Conservation (phyloP, 2,329 filamentous ascomycete species). For the Penicillium polonicum region DNA sequence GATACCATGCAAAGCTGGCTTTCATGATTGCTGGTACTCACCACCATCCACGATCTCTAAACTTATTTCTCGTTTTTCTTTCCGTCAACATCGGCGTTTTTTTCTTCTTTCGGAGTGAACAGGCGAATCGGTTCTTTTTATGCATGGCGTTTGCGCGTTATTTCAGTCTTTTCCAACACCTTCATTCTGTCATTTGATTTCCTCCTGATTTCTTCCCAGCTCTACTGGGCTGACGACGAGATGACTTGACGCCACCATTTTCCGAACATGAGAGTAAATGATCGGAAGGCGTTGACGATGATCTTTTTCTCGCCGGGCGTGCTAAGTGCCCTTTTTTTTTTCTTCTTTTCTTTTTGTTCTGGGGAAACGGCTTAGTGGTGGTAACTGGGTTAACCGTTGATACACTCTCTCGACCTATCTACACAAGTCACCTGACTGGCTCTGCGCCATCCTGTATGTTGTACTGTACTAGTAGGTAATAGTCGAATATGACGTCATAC, state of each 20-base stretch:
- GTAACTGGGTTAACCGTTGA: background rate
- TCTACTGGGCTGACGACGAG: constrained; percentile 17
- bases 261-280: constrained; percentile 16
- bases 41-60: constrained; percentile 14
- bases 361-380: constrained; percentile 16
- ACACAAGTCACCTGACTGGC: constrained; percentile 1
- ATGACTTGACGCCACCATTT: constrained; percentile 23
- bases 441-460: background rate
- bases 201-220: constrained; percentile 9
- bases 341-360: constrained; percentile 10
- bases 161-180: background rate
- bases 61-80: constrained; percentile 7
- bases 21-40: constrained; percentile 7
- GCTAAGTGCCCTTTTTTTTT: constrained; percentile 9
- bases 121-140: constrained; percentile 11
- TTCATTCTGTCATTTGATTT: constrained; percentile 10
- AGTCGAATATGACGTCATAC: constrained; percentile 1
- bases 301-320: constrained; percentile 18
- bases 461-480: background rate
- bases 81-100: constrained; percentile 11
- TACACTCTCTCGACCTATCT: constrained; percentile 1
- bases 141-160: constrained; percentile 10
- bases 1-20: background rate
- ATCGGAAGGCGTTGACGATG: constrained; percentile 24
- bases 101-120: constrained; percentile 12